Base-by-base conservation (phyloP, 306 rosid genomes). In the Sicyos baderoa region DNA sequence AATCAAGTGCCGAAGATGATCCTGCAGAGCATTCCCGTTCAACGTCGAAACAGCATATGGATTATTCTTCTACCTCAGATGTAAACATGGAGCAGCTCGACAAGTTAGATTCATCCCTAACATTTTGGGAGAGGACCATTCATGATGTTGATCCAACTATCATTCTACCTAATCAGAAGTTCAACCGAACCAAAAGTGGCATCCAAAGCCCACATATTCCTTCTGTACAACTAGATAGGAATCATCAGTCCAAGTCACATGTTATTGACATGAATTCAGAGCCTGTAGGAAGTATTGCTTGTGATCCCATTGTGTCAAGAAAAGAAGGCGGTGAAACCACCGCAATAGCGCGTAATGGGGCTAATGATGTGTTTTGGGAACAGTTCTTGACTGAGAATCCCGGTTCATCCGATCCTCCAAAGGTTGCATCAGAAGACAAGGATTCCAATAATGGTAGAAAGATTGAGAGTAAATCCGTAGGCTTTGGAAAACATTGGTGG, bases 311-410 rank as follows among this genome's bases (percentile, higher is more conserved):
- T 64, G 35, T 82, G 76, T 68, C 80, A 2, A 73, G 72, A 69
- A 85, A 76, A 65, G 79, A 78, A 69, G 78, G 66, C 6, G 68
- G 16, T 19, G 86, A 37, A 55, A 35, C 74, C 44, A 53, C 80
- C 35, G 16, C 70, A 27, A 45, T 77, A 9, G 75, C 60, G 40
- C 58, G 80, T 9, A 74, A 86, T 3, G 89, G 91, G 64, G 83
- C 70, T 55, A 93, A 89, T 80, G 95, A 87, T 17, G 60, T 75
- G 16, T 93, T 89, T 63, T 93, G 98, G 97, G 88, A 89, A 71
- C 91, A 84, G 70, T 89, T 86, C 79, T 86, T 93, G 87, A 87
- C 91, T 1, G 98, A 93, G 85, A 80, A 84, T 78, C 95, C 96
- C 23, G 96, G 88, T 68, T 83, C 45, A 3, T 58, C 82, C 4